phyloP scores from a whole-genome alignment of 805 yeast genomes.

The Wickerhamomyces bisporus region DNA sequence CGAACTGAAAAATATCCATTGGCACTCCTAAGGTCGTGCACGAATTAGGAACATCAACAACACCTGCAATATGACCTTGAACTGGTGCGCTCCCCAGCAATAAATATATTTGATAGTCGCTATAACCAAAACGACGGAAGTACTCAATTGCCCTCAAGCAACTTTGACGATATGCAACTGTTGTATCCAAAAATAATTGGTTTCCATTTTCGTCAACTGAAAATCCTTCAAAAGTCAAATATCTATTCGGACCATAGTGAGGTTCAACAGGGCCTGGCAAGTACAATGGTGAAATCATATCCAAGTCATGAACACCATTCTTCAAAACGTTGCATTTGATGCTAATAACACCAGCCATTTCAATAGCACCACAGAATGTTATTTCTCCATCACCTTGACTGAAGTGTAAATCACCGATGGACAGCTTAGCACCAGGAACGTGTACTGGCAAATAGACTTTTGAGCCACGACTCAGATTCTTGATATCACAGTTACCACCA shows the following conservation, averaged over 20 bases:
- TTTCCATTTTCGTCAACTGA: conserved; percentile 45
- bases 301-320: conserved; percentile 35
- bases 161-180: conserved; percentile 47
- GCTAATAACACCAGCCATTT: conserved; percentile 45
- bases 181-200: conserved; percentile 41
- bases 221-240: conserved; percentile 48
- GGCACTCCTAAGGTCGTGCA: conserved; percentile 48
- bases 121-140: conserved; percentile 44
- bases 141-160: conserved; percentile 46
- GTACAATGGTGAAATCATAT: conserved; percentile 41
- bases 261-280: conserved; percentile 45
- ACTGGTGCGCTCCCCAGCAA: conserved; percentile 43
- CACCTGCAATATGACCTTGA: conserved; percentile 47
- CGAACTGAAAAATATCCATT: conserved; percentile 47
- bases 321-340: conserved; percentile 36
- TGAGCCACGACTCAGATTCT: conserved; percentile 44
- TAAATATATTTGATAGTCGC: conserved; percentile 45
- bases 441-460: conserved; percentile 43
- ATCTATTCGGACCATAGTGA: conserved; percentile 43
- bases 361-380: conserved; percentile 50
- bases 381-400: conserved; percentile 52
- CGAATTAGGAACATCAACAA: conserved; percentile 48
- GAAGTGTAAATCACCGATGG: conserved; percentile 46
- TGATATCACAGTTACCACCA: conserved; percentile 52
- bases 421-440: conserved; percentile 41